Evolutionary conservation across 441 rosid genomes (phyloP), one percentile per base, ranked within the genome.

Genomic region (Gossypium lobatum): DNA sequence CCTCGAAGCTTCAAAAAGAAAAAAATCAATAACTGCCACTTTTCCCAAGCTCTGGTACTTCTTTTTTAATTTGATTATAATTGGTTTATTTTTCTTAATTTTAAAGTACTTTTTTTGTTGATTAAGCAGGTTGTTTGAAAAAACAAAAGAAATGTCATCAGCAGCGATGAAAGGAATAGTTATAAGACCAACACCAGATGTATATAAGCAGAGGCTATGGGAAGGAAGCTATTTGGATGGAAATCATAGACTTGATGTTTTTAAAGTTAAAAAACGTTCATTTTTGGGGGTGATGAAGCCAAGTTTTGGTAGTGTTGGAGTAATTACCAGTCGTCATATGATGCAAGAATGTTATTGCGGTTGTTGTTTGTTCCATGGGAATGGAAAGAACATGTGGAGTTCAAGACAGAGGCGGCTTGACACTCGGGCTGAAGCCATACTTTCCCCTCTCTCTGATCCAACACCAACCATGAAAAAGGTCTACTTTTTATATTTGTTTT

Each of bases 91-190:
- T 13, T 48, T 52, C 48, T 34, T 58, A 58, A 58, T 26, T 64
- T 39, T 45, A 2, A 11, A 13, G 39, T 45, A 5, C 13, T 42
- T 5, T 3, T 4, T 0, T 11, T 58, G 16, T 13, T 20, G 16
- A n/a, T 7, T 20, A 11, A 39, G 16, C 20, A 23, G 20, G 16
- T 8, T 10, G 7, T 2, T 13, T 23, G 9, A 57, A 13, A 34
- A 25, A n/a, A 21, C 6, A 3, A 20, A 18, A 42, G 67, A 70
- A 34, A 83, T 80, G 85, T 71, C 79, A 2, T 81, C 82, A 13
- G 58, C 82, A 13, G 58, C 79, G 60, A 74, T 83, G 77, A 80
- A 84, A 78, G 84, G 85, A 52, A 71, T 82, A 80, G 62, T 88
- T 16, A 62, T 84, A 28, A 83, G 86, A 82, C 78, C 82, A n/a